These are phyloP conservation scores for Macrophomina tecta DNA, from an alignment of 2,329 filamentous ascomycete species.

Conservation along the genomic window DNA sequence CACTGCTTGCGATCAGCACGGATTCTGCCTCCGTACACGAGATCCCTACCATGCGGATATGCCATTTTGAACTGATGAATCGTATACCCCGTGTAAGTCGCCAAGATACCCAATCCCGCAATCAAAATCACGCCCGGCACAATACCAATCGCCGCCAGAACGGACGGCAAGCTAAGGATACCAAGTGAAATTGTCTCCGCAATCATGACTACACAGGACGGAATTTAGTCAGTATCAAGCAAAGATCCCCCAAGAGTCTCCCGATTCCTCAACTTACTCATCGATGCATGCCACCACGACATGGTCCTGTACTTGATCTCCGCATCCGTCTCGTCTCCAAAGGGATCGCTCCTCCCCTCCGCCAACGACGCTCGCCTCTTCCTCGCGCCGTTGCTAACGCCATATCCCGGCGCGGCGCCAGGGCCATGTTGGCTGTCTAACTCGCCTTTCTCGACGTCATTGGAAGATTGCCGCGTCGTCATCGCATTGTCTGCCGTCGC, in stretches of 20 bases:
- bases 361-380: not conserved
- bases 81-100: constrained; percentile 43
- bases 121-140: constrained; percentile 29
- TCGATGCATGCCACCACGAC: constrained; percentile 46
- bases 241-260: not conserved
- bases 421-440: not conserved
- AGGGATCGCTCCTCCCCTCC: constrained; percentile 28
- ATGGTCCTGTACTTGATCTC: constrained; percentile 60
- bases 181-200: constrained; percentile 64
- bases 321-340: constrained; percentile 39
- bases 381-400: not conserved
- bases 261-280: constrained; percentile 1
- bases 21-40: constrained; percentile 52
- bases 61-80: constrained; percentile 30
- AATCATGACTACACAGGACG: constrained; percentile 55
- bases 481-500: not conserved
- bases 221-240: not conserved
- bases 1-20: constrained; percentile 47
- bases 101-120: constrained; percentile 27
- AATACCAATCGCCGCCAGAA: constrained; percentile 28
- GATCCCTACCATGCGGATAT: constrained; percentile 24
- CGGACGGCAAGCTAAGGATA: constrained; percentile 36
- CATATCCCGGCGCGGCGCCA: not conserved
- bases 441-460: constrained; percentile 12
- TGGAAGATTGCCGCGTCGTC: not conserved